These are phyloP conservation scores for Candida cerambycidarum DNA, from an alignment of 805 yeast genomes.

Conservation along the genomic window DNA sequence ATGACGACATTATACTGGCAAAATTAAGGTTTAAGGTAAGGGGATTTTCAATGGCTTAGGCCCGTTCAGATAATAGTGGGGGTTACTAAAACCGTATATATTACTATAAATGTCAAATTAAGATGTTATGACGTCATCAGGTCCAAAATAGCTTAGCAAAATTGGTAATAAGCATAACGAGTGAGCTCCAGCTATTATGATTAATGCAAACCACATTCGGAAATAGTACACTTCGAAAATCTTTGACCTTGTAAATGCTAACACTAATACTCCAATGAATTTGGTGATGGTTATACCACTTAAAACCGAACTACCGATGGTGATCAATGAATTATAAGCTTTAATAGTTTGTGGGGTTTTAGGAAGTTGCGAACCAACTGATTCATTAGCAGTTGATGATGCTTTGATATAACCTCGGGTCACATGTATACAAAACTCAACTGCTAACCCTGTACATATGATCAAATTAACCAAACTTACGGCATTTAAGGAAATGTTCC, in stretches of 20 bases:
- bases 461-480: constrained; percentile 84
- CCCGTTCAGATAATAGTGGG: too few species aligned
- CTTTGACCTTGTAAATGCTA: constrained; percentile 83
- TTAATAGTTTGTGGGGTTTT: constrained; percentile 20
- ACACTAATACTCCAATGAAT: constrained; percentile 79
- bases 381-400: constrained; percentile 13
- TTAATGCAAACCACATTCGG: constrained; percentile 88
- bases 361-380: neutral
- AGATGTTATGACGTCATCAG: neutral
- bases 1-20: neutral
- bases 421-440: constrained; percentile 89
- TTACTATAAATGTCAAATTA: too few species aligned
- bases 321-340: constrained; percentile 60
- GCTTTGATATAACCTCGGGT: constrained; percentile 66
- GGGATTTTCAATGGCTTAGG: too few species aligned
- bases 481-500: constrained; percentile 81
- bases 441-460: constrained; percentile 91
- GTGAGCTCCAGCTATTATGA: constrained; percentile 75
- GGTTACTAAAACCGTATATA: too few species aligned
- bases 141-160: constrained; percentile 49
- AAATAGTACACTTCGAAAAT: constrained; percentile 91
- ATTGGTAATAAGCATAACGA: constrained; percentile 79
- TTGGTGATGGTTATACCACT: constrained; percentile 91
- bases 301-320: constrained; percentile 87
- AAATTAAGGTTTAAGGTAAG: too few species aligned